Percentiles rank a stretch among this genome's conserved stretches.
phyloP scores from a whole-genome alignment of 208 protist species.

The Sergeia podlipaevii region DNA sequence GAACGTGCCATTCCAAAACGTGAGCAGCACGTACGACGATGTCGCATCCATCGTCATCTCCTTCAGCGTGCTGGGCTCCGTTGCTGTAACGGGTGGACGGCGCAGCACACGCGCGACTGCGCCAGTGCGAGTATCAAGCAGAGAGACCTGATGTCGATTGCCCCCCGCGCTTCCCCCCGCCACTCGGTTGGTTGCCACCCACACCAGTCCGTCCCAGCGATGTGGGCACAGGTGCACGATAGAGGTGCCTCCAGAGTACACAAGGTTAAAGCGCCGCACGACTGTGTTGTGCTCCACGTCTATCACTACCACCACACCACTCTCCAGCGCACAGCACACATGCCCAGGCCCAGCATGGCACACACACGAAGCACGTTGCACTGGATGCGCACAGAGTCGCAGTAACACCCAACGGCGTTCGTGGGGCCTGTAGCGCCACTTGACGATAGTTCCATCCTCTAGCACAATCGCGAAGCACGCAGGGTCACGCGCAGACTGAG shows the following conservation, averaged over 20 bases:
- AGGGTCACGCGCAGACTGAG: constrained; percentile 45
- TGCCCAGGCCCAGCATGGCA: constrained; percentile 33
- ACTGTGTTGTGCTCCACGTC: constrained; percentile 50
- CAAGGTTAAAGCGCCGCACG: constrained; percentile 60
- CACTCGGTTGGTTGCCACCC: constrained; percentile 66
- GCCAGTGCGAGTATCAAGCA: constrained; percentile 70
- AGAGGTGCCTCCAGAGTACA: constrained; percentile 66
- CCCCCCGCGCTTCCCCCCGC: constrained; percentile 16
- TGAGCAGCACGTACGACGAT: constrained; percentile 54
- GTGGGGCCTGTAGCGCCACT: constrained; percentile 55
- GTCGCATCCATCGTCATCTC: constrained; percentile 51
- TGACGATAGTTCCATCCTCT: constrained; percentile 62
- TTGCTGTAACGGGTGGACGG: constrained; percentile 44
- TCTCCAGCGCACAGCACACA: constrained; percentile 67
- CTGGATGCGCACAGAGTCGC: constrained; percentile 34
- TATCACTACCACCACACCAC: constrained; percentile 61
- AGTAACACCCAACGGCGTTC: constrained; percentile 49
- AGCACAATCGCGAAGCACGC: constrained; percentile 73
- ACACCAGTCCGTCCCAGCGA: constrained; percentile 58
- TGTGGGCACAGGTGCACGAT: constrained; percentile 67
- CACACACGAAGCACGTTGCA: constrained; percentile 36
- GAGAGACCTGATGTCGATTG: constrained; percentile 75
- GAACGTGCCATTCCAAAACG: constrained; percentile 75
- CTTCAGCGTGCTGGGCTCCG: constrained; percentile 57
- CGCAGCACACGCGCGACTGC: constrained; percentile 64